Base-by-base conservation (phyloP, 495 filamentous ascomycete species). In the Aspergillus taichungensis region DNA sequence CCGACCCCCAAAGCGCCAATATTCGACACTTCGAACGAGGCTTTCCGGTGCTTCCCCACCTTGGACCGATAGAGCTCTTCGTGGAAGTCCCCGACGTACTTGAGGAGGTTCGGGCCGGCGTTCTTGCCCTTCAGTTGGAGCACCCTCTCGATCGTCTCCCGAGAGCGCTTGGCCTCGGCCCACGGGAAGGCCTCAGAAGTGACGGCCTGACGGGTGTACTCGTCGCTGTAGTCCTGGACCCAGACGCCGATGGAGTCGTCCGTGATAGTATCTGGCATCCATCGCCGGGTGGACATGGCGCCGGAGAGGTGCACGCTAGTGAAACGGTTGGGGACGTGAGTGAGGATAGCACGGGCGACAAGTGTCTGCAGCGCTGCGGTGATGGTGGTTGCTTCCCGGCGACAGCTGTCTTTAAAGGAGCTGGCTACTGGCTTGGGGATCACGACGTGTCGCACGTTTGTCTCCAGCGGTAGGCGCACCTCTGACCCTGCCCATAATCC, bases 11-110 rank as follows among this genome's bases (percentile, higher is more conserved):
- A 50, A 12, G 60, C 60, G 0, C 69, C 72, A 3, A 76, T 30
- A 59, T 73, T 76, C 6, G 69, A 73, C 8, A 76, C 38, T 47
- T 71, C 72, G 37, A 66, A 67, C n/a, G 56, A 60, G 12, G 54
- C 44, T 0, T 53, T 54, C 2, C 68, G 52, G 3, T 55, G 46
- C 40, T 50, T 43, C 6, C 72, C 72, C 5, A 73, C 24, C 43
- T 62, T 68, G 0, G 45, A 54, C 4, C 50, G 32, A 13, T 68
- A 63, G 6, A 67, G 53, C 7, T 61, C 54, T 2, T 57, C 46
- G 6, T 67, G 56, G 34, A 45, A 61, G 35, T 70, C 52, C 4
- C 41, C 34, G 0, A 74, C 53, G 31, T 57, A 72, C 24, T 63
- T 67, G 4, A 75, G 46, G 8, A 75, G 46, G 13, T 59, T 69